Conservation (phyloP, 441 rosid species). For the Erodium texanum region DNA sequence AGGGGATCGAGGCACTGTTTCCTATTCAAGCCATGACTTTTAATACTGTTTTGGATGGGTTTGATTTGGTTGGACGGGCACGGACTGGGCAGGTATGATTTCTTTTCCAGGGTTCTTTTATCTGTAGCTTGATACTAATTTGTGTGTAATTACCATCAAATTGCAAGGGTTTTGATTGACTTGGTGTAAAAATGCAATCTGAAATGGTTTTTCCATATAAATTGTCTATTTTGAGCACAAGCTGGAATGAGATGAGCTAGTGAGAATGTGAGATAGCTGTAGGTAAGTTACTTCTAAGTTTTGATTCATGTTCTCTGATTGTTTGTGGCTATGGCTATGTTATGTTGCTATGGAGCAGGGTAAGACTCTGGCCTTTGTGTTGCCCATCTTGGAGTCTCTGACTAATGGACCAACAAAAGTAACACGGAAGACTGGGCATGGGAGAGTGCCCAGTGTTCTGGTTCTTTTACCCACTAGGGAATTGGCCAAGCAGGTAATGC, state of each 20-base stretch:
- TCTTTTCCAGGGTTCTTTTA: background rate
- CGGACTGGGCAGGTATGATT: background rate
- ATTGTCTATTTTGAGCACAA: too few relatives aligned
- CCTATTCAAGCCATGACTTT: background rate
- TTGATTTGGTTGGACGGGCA: background rate
- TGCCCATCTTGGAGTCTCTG: slow-evolving; percentile 87
- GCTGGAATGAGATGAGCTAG: too few relatives aligned
- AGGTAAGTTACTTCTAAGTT: background rate
- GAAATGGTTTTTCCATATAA: background rate
- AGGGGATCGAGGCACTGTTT: too few relatives aligned
- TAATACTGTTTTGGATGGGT: background rate
- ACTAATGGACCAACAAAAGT: slow-evolving; percentile 53
- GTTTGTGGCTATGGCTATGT: slow-evolving; percentile 6
- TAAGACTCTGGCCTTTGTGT: slow-evolving; percentile 88
- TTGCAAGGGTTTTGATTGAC: background rate
- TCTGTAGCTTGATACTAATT: background rate
- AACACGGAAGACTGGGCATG: slow-evolving; percentile 59
- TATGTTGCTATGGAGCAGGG: slow-evolving; percentile 42
- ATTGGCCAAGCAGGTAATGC: slow-evolving; percentile 75
- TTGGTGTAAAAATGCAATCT: background rate
- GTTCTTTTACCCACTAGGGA: slow-evolving; percentile 93
- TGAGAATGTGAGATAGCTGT: too few relatives aligned
- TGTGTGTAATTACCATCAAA: background rate
- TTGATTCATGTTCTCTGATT: background rate
- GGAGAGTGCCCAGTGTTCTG: slow-evolving; percentile 79